Evolutionary conservation across 306 rosid genomes (phyloP).

Genomic region (Malus asiatica): DNA sequence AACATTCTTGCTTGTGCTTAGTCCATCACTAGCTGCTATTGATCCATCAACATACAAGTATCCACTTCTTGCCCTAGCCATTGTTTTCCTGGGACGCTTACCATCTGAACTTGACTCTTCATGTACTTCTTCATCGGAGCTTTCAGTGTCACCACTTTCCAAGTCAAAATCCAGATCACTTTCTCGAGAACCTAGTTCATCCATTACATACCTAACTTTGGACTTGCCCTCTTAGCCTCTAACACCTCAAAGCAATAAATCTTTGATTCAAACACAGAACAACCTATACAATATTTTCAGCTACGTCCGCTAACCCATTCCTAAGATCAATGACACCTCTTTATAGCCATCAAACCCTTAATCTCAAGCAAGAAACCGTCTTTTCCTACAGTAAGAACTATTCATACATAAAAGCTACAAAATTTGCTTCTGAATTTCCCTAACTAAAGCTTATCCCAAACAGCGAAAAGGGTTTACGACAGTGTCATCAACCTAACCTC

Average conservation of each 20-base stretch:
- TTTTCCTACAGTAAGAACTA: background rate
- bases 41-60: background rate
- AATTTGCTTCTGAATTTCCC: background rate
- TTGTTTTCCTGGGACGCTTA: conserved; percentile 2
- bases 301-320: background rate
- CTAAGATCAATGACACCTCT: background rate
- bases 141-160: conserved; percentile 25
- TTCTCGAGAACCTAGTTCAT: conserved; percentile 5
- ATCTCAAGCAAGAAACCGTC: background rate
- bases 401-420: background rate
- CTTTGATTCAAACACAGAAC: background rate
- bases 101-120: background rate
- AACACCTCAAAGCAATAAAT: background rate
- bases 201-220: background rate
- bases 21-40: background rate
- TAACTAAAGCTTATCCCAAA: background rate
- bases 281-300: background rate
- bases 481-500: background rate
- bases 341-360: background rate
- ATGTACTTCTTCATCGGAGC: conserved; percentile 13
- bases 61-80: conserved; percentile 18
- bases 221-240: background rate
- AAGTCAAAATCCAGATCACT: conserved; percentile 20
- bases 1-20: conserved; percentile 2
- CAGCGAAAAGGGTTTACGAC: background rate